Conservation (phyloP, 1,139 yeast species). For the Suzukiozyma palmioleophila region DNA sequence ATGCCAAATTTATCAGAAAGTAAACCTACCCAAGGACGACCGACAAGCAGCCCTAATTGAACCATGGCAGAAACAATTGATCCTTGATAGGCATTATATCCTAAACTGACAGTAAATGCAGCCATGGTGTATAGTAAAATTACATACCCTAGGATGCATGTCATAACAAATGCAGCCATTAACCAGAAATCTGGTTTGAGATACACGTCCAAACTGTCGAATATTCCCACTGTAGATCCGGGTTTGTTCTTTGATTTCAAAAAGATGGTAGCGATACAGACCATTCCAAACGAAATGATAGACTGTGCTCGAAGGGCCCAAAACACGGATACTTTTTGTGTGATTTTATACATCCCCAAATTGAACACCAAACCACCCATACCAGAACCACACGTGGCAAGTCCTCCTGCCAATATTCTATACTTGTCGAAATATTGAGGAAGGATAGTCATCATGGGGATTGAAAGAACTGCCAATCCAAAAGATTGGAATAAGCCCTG, state of each 20-base stretch:
- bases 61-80: constrained; percentile 51
- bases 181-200: constrained; percentile 23
- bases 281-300: constrained; percentile 22
- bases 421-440: constrained; percentile 59
- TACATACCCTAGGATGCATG: constrained; percentile 37
- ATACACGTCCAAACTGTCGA: constrained; percentile 6
- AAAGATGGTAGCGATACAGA: constrained; percentile 21
- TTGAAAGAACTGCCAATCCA: constrained; percentile 23
- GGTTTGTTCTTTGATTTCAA: constrained; percentile 10
- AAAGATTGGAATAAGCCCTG: constrained; percentile 27
- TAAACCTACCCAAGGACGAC: constrained; percentile 45
- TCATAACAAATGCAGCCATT: constrained; percentile 22
- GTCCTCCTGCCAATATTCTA: constrained; percentile 55
- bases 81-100: constrained; percentile 27
- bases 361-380: constrained; percentile 17
- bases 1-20: constrained; percentile 45
- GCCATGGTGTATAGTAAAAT: constrained; percentile 32
- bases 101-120: constrained; percentile 25
- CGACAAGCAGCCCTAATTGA: constrained; percentile 35
- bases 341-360: constrained; percentile 26
- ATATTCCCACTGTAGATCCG: constrained; percentile 17
- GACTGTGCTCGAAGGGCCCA: constrained; percentile 43
- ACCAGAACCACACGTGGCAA: constrained; percentile 52
- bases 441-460: constrained; percentile 38
- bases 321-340: constrained; percentile 18